These are phyloP conservation scores for Gymnopilus junonius DNA, from an alignment of 768 basidiomycete genomes.

Conservation along the genomic window DNA sequence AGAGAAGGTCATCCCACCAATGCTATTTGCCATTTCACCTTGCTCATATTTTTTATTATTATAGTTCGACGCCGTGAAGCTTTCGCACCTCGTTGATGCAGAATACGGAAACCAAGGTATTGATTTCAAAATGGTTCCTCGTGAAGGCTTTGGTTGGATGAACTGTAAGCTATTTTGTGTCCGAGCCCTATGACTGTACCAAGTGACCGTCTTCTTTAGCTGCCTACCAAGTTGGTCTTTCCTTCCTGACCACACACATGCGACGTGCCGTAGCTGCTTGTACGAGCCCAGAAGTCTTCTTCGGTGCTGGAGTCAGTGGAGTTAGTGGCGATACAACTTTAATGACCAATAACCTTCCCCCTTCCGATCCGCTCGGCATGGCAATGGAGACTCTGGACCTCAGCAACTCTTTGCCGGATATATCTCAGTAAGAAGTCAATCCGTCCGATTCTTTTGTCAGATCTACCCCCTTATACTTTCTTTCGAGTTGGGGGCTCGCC, in stretches of 20 bases:
- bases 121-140: conserved; percentile 97
- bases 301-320: conserved; percentile 52
- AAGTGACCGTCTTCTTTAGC: conserved; percentile 49
- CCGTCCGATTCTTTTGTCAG: neutral
- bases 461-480: neutral
- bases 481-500: neutral
- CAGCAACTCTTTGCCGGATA: conserved; percentile 9
- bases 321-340: conserved; percentile 37
- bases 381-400: conserved; percentile 63
- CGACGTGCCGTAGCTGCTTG: conserved; percentile 94
- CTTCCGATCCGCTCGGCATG: conserved; percentile 61
- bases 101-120: conserved; percentile 97
- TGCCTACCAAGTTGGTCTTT: conserved; percentile 95
- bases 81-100: conserved; percentile 95
- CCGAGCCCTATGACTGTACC: neutral
- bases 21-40: neutral
- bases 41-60: conserved; percentile 8
- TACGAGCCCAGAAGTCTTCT: conserved; percentile 91
- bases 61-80: conserved; percentile 93
- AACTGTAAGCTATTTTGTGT: conserved; percentile 60
- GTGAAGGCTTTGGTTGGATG: conserved; percentile 99
- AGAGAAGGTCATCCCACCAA: conserved; percentile 71
- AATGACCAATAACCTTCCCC: conserved; percentile 39
- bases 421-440: neutral
- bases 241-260: conserved; percentile 93